Evolutionary conservation across 1,284 basidiomycete genomes (phyloP).

Genomic region (Pholiota adiposa): DNA sequence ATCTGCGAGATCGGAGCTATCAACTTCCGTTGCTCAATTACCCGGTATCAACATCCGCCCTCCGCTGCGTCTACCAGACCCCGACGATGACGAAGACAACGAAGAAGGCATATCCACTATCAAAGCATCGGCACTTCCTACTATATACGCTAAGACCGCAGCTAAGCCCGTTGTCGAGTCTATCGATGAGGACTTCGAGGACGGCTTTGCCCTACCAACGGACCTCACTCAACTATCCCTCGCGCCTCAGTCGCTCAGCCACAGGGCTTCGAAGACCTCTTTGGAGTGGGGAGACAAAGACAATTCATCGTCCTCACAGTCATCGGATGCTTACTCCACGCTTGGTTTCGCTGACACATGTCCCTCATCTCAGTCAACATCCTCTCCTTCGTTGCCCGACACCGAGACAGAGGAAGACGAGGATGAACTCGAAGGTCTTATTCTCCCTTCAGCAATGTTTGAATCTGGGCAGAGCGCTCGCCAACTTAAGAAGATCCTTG

Average conservation of each 20-base stretch:
- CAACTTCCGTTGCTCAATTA: conserved; percentile 24
- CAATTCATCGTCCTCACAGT: conserved; percentile 78
- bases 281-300: conserved; percentile 85
- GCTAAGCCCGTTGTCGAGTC: conserved; percentile 36
- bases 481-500: conserved; percentile 73
- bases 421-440: conserved; percentile 77
- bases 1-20: conserved; percentile 18
- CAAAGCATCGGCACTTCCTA: conserved; percentile 64
- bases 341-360: conserved; percentile 74
- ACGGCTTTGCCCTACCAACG: conserved; percentile 75
- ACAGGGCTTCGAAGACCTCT: conserved; percentile 77
- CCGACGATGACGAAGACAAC: conserved; percentile 64
- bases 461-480: conserved; percentile 68
- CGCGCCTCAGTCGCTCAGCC: conserved; percentile 68
- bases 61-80: conserved; percentile 47
- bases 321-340: conserved; percentile 80
- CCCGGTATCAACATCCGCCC: conserved; percentile 63
- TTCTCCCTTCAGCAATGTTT: conserved; percentile 74
- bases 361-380: conserved; percentile 71
- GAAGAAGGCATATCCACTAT: conserved; percentile 82
- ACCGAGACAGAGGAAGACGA: conserved; percentile 75
- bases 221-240: conserved; percentile 80
- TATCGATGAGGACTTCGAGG: conserved; percentile 74
- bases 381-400: conserved; percentile 67
- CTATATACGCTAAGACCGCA: conserved; percentile 33